A percentile compares a stretch with the other conserved stretches of the same genome.
These are phyloP conservation scores for Pyrus bretschneideri DNA, from an alignment of 306 rosid genomes.

Conservation along the genomic window DNA sequence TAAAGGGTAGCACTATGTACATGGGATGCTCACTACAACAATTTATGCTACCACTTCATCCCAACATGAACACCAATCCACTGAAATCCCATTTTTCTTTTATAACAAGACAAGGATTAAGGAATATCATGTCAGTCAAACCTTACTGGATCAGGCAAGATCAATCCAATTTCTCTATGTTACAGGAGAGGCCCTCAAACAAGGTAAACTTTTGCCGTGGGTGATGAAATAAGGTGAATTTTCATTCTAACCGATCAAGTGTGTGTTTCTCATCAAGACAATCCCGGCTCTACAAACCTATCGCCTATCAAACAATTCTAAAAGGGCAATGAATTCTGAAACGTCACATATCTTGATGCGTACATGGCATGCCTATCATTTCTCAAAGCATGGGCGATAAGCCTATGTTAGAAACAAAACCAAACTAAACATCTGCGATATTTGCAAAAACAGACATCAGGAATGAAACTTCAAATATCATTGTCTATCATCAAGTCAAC, in stretches of 20 bases:
- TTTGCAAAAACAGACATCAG: neutral
- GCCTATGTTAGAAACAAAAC: neutral
- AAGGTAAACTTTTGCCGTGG: neutral
- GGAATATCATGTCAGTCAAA: neutral
- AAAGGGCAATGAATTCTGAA: neutral
- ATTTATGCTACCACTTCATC: too few relatives aligned
- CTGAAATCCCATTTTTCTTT: too few relatives aligned
- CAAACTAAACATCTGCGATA: neutral
- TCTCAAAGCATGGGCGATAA: neutral
- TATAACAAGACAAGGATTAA: neutral
- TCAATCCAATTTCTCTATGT: neutral
- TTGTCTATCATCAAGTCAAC: neutral
- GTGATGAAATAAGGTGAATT: neutral
- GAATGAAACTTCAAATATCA: neutral
- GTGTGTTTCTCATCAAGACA: neutral
- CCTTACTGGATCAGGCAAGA: neutral
- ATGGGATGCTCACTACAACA: too few relatives aligned
- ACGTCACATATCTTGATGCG: neutral
- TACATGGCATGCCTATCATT: neutral
- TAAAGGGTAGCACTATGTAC: too few relatives aligned
- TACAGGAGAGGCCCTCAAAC: neutral
- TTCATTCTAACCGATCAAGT: neutral
- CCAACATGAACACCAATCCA: too few relatives aligned
- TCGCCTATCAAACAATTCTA: neutral
- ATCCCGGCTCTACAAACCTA: neutral